phyloP scores from a whole-genome alignment of 306 rosid species.

The Psophocarpus tetragonolobus region DNA sequence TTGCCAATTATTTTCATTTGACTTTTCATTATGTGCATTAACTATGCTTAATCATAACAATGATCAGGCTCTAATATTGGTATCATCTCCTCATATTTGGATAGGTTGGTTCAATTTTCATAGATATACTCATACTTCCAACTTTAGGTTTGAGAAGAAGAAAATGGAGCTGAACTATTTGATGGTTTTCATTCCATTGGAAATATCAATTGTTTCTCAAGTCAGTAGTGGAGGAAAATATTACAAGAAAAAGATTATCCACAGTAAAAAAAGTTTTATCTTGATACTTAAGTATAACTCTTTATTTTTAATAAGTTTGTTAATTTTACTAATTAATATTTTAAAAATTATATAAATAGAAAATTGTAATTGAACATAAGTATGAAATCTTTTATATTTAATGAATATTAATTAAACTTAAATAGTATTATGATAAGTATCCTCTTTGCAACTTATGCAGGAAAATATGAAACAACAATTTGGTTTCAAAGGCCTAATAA shows the following conservation, averaged over 20 bases:
- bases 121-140: not conserved
- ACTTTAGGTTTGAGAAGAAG: not conserved
- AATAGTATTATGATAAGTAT: not conserved
- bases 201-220: slow-evolving; percentile 1
- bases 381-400: too few species aligned
- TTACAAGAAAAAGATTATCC: too few species aligned
- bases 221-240: not conserved
- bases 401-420: too few species aligned
- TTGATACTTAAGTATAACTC: too few species aligned
- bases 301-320: too few species aligned
- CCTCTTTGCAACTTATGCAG: not conserved
- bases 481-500: slow-evolving; percentile 19
- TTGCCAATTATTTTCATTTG: not conserved
- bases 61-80: not conserved
- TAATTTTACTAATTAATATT: too few species aligned
- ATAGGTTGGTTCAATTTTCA: slow-evolving; percentile 6
- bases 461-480: slow-evolving; percentile 21
- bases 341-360: too few species aligned
- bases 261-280: too few species aligned
- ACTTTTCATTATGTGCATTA: not conserved
- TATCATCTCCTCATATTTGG: not conserved
- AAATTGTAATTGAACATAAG: too few species aligned
- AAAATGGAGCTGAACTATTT: not conserved
- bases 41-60: not conserved
- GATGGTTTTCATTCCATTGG: not conserved